These are phyloP conservation scores for Dissophora globulifera DNA, from an alignment of 192 early-diverging fungal species.

Conservation along the genomic window DNA sequence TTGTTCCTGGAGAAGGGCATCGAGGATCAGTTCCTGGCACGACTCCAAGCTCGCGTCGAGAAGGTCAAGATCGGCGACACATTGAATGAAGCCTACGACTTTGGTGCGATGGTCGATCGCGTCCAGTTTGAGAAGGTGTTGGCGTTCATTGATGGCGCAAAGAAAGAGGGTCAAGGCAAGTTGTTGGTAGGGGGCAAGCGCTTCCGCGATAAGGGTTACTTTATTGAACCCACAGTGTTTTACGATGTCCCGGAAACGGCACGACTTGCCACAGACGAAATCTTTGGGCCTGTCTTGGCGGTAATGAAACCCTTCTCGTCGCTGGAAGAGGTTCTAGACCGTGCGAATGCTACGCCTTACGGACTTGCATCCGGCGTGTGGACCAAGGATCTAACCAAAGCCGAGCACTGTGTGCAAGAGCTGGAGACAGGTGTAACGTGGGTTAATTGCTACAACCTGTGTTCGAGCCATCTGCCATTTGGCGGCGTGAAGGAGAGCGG, in stretches of 20 bases:
- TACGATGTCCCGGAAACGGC: constrained; percentile 65
- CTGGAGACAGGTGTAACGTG: constrained; percentile 42
- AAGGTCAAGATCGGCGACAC: constrained; percentile 79
- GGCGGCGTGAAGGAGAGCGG: constrained; percentile 81
- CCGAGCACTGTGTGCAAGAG: constrained; percentile 59
- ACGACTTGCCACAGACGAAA: constrained; percentile 77
- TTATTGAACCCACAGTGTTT: constrained; percentile 83
- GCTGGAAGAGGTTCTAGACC: constrained; percentile 76
- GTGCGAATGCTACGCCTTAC: constrained; percentile 78
- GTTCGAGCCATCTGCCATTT: constrained; percentile 62
- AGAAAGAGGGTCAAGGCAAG: constrained; percentile 65
- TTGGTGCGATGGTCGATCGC: constrained; percentile 79
- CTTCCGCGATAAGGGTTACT: constrained; percentile 76
- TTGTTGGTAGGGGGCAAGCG: constrained; percentile 67
- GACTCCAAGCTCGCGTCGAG: constrained; percentile 61
- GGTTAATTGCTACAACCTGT: constrained; percentile 52
- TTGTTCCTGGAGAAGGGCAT: constrained; percentile 79
- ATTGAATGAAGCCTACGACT: constrained; percentile 63
- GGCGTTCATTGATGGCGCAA: constrained; percentile 70
- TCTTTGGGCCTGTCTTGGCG: constrained; percentile 88
- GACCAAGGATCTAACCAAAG: constrained; percentile 70
- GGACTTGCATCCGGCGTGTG: constrained; percentile 82
- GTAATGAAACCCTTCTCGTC: constrained; percentile 76
- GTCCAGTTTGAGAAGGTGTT: constrained; percentile 70
- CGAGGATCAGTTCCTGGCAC: constrained; percentile 75